Evolutionary conservation across 257 asterid species (phyloP), one percentile per base, ranked within the genome.

Genomic region (Solanum pinnatisectum): DNA sequence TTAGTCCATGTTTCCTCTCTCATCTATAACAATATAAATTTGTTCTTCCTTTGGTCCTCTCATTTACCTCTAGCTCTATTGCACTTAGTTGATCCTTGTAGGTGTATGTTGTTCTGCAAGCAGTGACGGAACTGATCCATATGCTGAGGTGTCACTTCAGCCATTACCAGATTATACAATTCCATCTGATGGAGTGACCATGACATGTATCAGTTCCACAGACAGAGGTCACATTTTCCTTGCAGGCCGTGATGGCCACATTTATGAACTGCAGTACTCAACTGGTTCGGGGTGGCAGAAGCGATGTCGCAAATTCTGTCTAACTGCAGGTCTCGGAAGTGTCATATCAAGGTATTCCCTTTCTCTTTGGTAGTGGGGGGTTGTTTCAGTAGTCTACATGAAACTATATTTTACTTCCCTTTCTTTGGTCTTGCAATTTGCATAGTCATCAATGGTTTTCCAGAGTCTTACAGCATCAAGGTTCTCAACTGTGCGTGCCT

Each of bases 41-140:
- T 35, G 72, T 71, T 86, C 32, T 85, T 33, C 87, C 71, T 42
- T 72, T 40, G 67, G n/a, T 52, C 87, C 84, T 46, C 84, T 65
- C 59, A 87, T 78, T 83, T 72, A 72, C 76, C 16, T 87, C 70
- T 74, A 15, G 72, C 70, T 90, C 78, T 89, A 23, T 74, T 93
- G 87, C 91, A 86, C 88, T 88, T 93, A 97, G 99, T 92, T 97
- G 92, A 92, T 94, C 89, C 96, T 96, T 87, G 96, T 97, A 89
- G 99, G 99, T 90, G 98, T 97, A 89, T 97, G 99, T 90, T 96
- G 99, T 91, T 95, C 99, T 87, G 98, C 95, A 89, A 93, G 95
- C 83, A 93, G 95, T 86, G 97, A 94, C 85, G 98, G 95, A 88
- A 93, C 94, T 65, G 99, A 97, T 93, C 98, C 98, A 52, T 96